A percentile compares a stretch with the other conserved stretches of the same genome.
Conservation (phyloP, 352 stramenopile genomes). For the Pythium volutum region DNA sequence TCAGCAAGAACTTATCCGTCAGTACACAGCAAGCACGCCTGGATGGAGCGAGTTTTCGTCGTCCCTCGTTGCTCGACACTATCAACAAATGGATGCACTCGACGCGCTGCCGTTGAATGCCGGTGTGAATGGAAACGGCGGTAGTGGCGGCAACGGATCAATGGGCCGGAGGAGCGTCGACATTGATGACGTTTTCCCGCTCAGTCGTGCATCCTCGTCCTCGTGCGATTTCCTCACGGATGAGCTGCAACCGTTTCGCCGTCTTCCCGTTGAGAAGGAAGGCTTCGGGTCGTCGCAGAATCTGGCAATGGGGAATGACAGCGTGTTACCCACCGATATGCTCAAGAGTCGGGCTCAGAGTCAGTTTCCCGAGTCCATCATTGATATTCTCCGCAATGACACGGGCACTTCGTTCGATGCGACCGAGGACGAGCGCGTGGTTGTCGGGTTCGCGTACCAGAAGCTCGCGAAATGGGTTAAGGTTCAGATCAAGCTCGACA, state of each 20-base stretch:
- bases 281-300: conserved; percentile 65
- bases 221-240: conserved; percentile 62
- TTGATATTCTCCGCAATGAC: conserved; percentile 62
- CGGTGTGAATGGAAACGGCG: conserved; percentile 2
- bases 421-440: conserved; percentile 46
- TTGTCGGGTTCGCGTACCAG: conserved; percentile 69
- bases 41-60: conserved; percentile 68
- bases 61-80: conserved; percentile 66
- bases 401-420: conserved; percentile 54
- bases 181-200: conserved; percentile 48
- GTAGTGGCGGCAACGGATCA: not conserved
- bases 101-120: conserved; percentile 32
- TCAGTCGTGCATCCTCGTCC: conserved; percentile 54
- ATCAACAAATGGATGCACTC: conserved; percentile 73
- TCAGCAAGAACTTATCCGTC: conserved; percentile 72
- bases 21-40: conserved; percentile 61
- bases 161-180: conserved; percentile 23
- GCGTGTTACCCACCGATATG: conserved; percentile 66
- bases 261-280: conserved; percentile 69
- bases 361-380: conserved; percentile 68
- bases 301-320: conserved; percentile 47
- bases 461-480: conserved; percentile 75
- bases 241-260: conserved; percentile 63
- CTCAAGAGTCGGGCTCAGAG: conserved; percentile 68
- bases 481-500: conserved; percentile 68